A percentile compares a stretch with the other conserved stretches of the same genome.
Evolutionary conservation across 306 rosid species (phyloP).

Genomic region (Albizia julibrissin): DNA sequence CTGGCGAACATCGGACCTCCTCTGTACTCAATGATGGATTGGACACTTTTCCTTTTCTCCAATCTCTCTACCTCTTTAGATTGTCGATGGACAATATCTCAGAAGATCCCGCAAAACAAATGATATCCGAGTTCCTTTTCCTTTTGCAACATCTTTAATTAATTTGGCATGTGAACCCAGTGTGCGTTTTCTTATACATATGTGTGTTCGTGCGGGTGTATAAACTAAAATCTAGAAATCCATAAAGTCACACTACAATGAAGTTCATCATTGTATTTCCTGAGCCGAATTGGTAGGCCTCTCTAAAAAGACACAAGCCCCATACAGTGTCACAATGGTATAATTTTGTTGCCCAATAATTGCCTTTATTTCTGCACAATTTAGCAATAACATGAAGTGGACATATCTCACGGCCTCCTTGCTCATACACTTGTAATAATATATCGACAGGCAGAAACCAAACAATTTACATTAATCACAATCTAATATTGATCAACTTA

Average conservation of each 20-base stretch:
- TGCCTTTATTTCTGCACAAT: background rate
- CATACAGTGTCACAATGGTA: background rate
- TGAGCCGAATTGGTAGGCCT: background rate
- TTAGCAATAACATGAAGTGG: background rate
- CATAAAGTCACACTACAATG: background rate
- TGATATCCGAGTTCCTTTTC: background rate
- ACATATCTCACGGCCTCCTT: background rate
- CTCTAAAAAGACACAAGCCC: background rate
- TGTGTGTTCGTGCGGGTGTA: background rate
- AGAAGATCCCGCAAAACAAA: background rate
- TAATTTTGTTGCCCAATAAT: background rate
- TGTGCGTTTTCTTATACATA: too few relatives aligned
- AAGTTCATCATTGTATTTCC: constrained; percentile 2
- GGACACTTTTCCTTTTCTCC: background rate
- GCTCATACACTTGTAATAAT: constrained; percentile 1
- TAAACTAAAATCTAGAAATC: background rate
- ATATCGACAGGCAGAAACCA: constrained; percentile 13
- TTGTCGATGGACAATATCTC: constrained; percentile 2
- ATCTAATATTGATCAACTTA: constrained; percentile 25
- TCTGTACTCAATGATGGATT: background rate
- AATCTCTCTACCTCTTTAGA: background rate
- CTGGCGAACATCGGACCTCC: constrained; percentile 2
- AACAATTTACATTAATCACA: constrained; percentile 22
- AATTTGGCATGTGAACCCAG: background rate
- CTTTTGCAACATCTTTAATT: background rate